These are phyloP conservation scores for Aspergillus fructus DNA, from an alignment of 2,329 filamentous ascomycete species.

Conservation along the genomic window DNA sequence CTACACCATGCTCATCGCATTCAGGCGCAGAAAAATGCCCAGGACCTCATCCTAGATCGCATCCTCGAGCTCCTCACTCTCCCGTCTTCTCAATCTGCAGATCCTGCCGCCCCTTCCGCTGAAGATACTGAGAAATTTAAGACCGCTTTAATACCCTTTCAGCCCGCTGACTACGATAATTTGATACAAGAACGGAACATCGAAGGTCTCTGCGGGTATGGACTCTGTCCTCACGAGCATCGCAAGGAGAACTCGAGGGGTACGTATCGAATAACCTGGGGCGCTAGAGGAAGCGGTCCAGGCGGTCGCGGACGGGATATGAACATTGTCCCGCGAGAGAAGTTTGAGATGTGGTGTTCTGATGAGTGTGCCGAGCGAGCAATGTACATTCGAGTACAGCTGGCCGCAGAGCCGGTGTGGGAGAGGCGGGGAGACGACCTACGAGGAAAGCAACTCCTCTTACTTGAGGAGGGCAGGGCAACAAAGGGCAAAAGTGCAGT, in stretches of 20 bases:
- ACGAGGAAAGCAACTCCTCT: slow-evolving; percentile 55
- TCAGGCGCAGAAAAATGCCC: slow-evolving; percentile 76
- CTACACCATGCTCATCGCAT: slow-evolving; percentile 79
- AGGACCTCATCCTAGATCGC: slow-evolving; percentile 69
- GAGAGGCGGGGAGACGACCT: slow-evolving; percentile 60
- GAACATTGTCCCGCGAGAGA: slow-evolving; percentile 67
- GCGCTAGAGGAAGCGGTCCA: slow-evolving; percentile 49
- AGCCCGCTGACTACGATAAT: slow-evolving; percentile 85
- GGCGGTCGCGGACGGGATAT: slow-evolving; percentile 53
- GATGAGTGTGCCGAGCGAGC: slow-evolving; percentile 74
- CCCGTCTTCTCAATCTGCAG: slow-evolving; percentile 53
- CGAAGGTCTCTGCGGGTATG: slow-evolving; percentile 78
- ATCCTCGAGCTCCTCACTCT: slow-evolving; percentile 70
- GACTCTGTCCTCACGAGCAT: slow-evolving; percentile 69
- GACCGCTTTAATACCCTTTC: slow-evolving; percentile 68
- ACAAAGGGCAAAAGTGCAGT: slow-evolving; percentile 21
- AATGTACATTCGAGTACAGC: slow-evolving; percentile 83
- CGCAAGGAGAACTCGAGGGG: slow-evolving; percentile 57
- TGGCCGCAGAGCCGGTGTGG: slow-evolving; percentile 83
- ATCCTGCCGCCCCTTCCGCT: slow-evolving; percentile 54
- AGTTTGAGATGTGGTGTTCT: slow-evolving; percentile 85
- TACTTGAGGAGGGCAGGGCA: slow-evolving; percentile 62
- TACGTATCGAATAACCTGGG: slow-evolving; percentile 67
- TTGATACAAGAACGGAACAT: slow-evolving; percentile 87
- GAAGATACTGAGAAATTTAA: slow-evolving; percentile 67